phyloP scores from a whole-genome alignment of 1,139 yeast species.

The Geotrichum fermentans region DNA sequence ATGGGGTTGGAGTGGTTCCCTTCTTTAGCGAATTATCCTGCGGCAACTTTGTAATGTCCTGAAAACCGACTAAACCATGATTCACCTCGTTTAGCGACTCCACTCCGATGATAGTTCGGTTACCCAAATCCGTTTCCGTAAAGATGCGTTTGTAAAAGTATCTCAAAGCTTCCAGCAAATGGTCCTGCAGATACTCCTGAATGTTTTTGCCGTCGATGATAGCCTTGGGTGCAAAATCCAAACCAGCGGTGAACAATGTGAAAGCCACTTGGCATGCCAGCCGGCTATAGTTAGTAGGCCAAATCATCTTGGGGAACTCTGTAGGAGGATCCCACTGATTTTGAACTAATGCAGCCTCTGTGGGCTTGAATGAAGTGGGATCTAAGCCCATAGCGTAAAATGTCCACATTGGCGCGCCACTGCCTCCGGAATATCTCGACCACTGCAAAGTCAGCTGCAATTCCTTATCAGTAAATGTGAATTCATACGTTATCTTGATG shows the following conservation, averaged over 20 bases:
- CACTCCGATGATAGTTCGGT: slow-evolving; percentile 58
- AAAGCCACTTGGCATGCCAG: slow-evolving; percentile 78
- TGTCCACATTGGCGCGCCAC: slow-evolving; percentile 94
- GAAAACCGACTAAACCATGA: slow-evolving; percentile 33
- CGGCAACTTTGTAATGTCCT: slow-evolving; percentile 30
- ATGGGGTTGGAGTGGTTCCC: slow-evolving; percentile 34
- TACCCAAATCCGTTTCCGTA: slow-evolving; percentile 47
- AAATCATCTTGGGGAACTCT: slow-evolving; percentile 61
- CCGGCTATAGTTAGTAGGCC: slow-evolving; percentile 81
- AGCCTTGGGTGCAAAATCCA: slow-evolving; percentile 62
- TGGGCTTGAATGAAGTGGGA: slow-evolving; percentile 55
- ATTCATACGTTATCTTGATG: slow-evolving; percentile 63
- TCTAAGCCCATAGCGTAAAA: slow-evolving; percentile 79
- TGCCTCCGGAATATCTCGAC: slow-evolving; percentile 83
- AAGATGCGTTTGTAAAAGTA: slow-evolving; percentile 52
- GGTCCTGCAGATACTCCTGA: slow-evolving; percentile 68
- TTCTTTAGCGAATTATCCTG: slow-evolving; percentile 28
- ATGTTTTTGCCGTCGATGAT: slow-evolving; percentile 65
- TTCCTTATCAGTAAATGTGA: neutral
- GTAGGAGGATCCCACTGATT: slow-evolving; percentile 35
- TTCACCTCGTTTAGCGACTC: slow-evolving; percentile 89
- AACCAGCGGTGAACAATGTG: slow-evolving; percentile 76
- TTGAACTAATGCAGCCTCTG: slow-evolving; percentile 79
- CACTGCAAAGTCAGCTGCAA: slow-evolving; percentile 42
- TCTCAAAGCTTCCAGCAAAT: slow-evolving; percentile 52